A percentile compares a stretch with the other conserved stretches of the same genome.
Conservation (phyloP, 306 rosid genomes). For the Quercus ilex region DNA sequence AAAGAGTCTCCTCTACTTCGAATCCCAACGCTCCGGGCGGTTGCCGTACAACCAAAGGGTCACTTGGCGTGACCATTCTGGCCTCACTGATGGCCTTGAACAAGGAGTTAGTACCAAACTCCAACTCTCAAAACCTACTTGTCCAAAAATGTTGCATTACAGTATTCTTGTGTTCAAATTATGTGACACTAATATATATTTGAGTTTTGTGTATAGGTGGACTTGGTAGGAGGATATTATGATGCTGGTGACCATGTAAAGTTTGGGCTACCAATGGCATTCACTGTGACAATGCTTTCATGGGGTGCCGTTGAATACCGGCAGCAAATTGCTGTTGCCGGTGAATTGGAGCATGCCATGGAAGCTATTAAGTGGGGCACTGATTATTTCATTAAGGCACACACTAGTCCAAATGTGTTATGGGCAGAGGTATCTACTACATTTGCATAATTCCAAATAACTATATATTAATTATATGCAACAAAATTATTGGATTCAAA, state of each 20-base stretch:
- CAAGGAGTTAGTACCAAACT: slow-evolving; percentile 58
- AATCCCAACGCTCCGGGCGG: slow-evolving; percentile 93
- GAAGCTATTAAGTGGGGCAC: slow-evolving; percentile 99
- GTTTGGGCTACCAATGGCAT: slow-evolving; percentile 96
- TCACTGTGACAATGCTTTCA: slow-evolving; percentile 93
- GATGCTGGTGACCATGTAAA: slow-evolving; percentile 99
- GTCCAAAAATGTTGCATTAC: neutral
- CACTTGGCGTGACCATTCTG: slow-evolving; percentile 90
- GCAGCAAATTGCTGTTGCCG: slow-evolving; percentile 63
- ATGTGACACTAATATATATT: neutral
- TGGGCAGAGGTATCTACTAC: slow-evolving; percentile 79
- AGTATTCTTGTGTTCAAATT: neutral
- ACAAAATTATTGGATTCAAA: neutral
- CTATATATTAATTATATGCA: too few relatives aligned
- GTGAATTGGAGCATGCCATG: slow-evolving; percentile 73
- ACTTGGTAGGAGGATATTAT: slow-evolving; percentile 94
- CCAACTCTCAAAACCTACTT: neutral
- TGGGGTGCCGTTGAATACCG: slow-evolving; percentile 80
- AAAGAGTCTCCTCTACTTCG: slow-evolving; percentile 90
- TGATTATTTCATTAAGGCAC: slow-evolving; percentile 96
- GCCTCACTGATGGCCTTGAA: slow-evolving; percentile 93
- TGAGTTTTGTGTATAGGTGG: slow-evolving; percentile 49
- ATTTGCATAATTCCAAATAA: neutral
- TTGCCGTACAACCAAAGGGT: slow-evolving; percentile 92
- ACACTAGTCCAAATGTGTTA: slow-evolving; percentile 79